Conservation (phyloP, 805 yeast genomes). For the Diddensiella santjacobensis region DNA sequence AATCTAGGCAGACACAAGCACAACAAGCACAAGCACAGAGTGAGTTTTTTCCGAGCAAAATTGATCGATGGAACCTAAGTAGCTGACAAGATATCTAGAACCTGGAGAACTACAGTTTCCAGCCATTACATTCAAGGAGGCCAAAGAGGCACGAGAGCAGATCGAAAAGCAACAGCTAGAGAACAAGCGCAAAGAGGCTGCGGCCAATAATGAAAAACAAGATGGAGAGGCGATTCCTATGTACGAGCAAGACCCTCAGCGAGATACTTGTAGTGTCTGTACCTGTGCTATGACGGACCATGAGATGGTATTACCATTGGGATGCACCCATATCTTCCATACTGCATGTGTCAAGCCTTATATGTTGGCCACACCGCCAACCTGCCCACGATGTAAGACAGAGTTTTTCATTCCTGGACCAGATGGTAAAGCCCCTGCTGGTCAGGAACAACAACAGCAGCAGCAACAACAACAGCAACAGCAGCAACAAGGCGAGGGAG, state of each 20-base stretch:
- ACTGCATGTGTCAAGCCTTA: slow-evolving; percentile 6
- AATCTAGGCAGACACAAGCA: not conserved
- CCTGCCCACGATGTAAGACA: slow-evolving; percentile 6
- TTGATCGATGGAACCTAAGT: too few relatives aligned
- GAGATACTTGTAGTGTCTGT: slow-evolving; percentile 4
- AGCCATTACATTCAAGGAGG: slow-evolving; percentile 5
- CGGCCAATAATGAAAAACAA: not conserved
- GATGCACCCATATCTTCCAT: slow-evolving; percentile 6
- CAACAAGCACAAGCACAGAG: too few relatives aligned
- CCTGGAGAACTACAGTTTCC: slow-evolving; percentile 1
- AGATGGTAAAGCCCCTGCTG: slow-evolving; percentile 2
- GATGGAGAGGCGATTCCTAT: not conserved
- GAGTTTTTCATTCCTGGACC: slow-evolving; percentile 7
- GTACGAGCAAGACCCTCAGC: not conserved
- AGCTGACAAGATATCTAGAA: too few relatives aligned
- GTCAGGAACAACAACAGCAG: not conserved
- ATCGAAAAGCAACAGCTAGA: not conserved
- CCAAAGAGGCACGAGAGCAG: slow-evolving; percentile 1
- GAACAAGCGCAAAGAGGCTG: not conserved
- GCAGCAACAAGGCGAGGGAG: not conserved
- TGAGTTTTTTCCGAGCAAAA: too few relatives aligned
- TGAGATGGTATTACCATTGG: slow-evolving; percentile 32
- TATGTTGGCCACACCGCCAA: slow-evolving; percentile 3
- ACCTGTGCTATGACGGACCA: slow-evolving; percentile 77
- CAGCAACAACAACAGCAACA: slow-evolving; percentile 5